Evolutionary conservation across 192 early-diverging fungal genomes (phyloP).

Genomic region (Podila horticola): DNA sequence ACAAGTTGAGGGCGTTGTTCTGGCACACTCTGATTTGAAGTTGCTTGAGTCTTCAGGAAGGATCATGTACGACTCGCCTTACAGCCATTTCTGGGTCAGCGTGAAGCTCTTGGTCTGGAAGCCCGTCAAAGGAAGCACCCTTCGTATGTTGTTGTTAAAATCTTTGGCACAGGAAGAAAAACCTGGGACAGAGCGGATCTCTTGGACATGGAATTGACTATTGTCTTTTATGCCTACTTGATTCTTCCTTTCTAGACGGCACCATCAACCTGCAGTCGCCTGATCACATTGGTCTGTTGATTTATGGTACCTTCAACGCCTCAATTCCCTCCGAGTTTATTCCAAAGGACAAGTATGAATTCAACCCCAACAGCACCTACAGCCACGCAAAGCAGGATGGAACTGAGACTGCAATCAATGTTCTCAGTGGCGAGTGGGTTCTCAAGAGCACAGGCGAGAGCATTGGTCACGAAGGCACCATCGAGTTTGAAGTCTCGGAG

Average conservation of each 20-base stretch:
- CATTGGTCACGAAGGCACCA: constrained; percentile 71
- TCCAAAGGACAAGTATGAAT: constrained; percentile 75
- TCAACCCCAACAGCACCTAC: constrained; percentile 59
- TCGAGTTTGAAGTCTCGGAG: constrained; percentile 80
- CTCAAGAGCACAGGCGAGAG: constrained; percentile 69
- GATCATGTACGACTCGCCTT: constrained; percentile 87
- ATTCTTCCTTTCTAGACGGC: constrained; percentile 62
- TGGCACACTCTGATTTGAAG: constrained; percentile 80
- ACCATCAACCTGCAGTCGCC: constrained; percentile 93
- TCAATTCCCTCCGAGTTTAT: constrained; percentile 90
- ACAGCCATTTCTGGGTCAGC: constrained; percentile 78
- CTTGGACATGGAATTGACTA: background rate
- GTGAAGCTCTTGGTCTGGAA: constrained; percentile 81
- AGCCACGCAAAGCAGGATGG: constrained; percentile 40
- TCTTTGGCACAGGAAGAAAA: no score
- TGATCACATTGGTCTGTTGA: constrained; percentile 92
- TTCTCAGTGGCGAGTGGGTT: constrained; percentile 77
- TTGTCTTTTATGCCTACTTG: background rate
- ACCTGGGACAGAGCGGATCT: background rate
- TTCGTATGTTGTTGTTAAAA: constrained; percentile 61
- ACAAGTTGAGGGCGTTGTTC: constrained; percentile 87
- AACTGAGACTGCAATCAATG: constrained; percentile 30
- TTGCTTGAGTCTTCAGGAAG: constrained; percentile 66
- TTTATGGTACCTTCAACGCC: constrained; percentile 96
- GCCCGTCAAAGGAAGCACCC: constrained; percentile 70